Base-by-base conservation (phyloP, 345 rosid genomes). In the Eucalyptus dawsonii region DNA sequence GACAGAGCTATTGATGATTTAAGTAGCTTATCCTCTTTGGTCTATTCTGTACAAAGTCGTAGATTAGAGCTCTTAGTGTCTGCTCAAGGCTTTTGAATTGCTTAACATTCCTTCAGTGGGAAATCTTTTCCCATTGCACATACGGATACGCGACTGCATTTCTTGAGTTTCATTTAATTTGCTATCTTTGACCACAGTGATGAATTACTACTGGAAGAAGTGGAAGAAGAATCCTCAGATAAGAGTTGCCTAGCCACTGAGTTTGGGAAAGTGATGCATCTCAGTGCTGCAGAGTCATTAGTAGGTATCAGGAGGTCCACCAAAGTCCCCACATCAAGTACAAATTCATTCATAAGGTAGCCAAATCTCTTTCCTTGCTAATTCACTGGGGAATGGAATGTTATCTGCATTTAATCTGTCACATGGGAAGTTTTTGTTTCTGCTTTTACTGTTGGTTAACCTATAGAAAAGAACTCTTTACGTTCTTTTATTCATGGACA, bases 121-220 rank as follows among this genome's bases (percentile, higher is more conserved):
- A 76, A 76, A 6, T 88, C 9, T 86, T 90, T 47, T 86, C 27
- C 72, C 50, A 6, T 15, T n/a, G 60, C 51, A 40, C 47, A 24
- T 45, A 27, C 1, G 16, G 17, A 37, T 29, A 45, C 5, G 19
- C 8, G 29, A n/a, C 42, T 86, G 62, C 37, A 50, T 56, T 7
- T 60, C 42, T 86, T 45, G 12, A 37, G 9, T 53, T 49, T 27
- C 83, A 11, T 29, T 89, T 67, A 19, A 53, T 50, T 86, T 37
- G 53, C 54, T 80, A 40, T 40, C 37, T 72, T 42, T 88, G n/a
- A 69, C 62, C 42, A 14, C 93, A 98, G 99, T 87, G 99, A 95
- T 86, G 99, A 98, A 11, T 96, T 94, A 86, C 96, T 98, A 88
- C 92, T 98, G 88, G 95, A 98, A 94, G 99, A 98, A 89, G 99